Evolutionary conservation across 2,329 filamentous ascomycete genomes (phyloP), one percentile per base, ranked within the genome.

Genomic region (Alternaria sp.): DNA sequence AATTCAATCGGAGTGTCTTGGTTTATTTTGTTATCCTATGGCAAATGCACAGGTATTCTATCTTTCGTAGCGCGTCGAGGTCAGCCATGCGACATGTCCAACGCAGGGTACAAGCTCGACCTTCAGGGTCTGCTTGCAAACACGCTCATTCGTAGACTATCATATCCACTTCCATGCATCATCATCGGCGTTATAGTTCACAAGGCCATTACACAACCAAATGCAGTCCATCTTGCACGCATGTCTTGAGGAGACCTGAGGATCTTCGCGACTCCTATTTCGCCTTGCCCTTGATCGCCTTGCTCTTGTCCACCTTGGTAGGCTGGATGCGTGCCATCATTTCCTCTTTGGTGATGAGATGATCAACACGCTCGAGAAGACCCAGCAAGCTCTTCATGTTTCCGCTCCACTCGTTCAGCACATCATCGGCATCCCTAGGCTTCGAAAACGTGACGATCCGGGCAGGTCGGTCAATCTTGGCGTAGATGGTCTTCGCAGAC

Each of bases 271-370:
- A 54, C 25, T 11, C 36, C 68, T 55, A 73, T 68, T 74, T 75
- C 52, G 68, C 72, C 62, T 80, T 76, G 28, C 71, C 77, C 66
- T 81, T 81, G 30, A 48, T 66, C 1, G 67, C 70, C 75, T 76
- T 80, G 57, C 69, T 73, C 73, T 81, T 81, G 57, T 80, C 79
- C n/a, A 77, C 74, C 66, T 79, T 81, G 28, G 71, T 84, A 6
- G 92, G 92, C 80, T 95, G 90, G 74, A 99, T 98, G 61, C 94
- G 87, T 41, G 95, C 95, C 95, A 99, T 99, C 95, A 99, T 99
- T 85, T 99, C 95, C 82, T 99, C 95, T 86, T 98, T 98, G 57
- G 96, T 99, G 75, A 99, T 99, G 74, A 99, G 85, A 80, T 99
- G 95, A 77, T 99, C 95, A 63, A 99, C 96, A 65, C 93, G 87